Evolutionary conservation across 768 basidiomycete genomes (phyloP), one percentile per base, ranked within the genome.

Genomic region (Epithele typhae): DNA sequence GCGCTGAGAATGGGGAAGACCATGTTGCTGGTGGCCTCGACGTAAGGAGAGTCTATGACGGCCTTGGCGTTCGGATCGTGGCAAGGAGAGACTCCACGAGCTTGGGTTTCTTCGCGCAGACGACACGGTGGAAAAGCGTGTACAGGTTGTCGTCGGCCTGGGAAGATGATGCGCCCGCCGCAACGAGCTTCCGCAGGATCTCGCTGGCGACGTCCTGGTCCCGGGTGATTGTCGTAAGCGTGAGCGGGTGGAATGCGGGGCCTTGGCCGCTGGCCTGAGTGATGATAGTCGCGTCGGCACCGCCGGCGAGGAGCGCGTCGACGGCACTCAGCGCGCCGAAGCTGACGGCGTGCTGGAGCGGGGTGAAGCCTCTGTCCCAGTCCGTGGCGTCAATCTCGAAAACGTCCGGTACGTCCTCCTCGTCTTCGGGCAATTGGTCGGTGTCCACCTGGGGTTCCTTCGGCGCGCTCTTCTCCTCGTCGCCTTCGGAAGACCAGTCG

Each of bases 341-440:
- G 4, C 79, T 57, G 35, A 77, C 70, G 3, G 74, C 80, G 54
- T 77, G 77, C 22, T 64, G 64, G 22, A 82, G 66, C 2, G 82
- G 71, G 1, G 75, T 71, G 49, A 78, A 73, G 3, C 70, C 68
- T 45, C 75, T 71, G 56, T 82, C 81, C 81, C 81, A 84, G 57
- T 82, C 81, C 0, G 68, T 44, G 1, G 67, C 64, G 37, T 80
- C 68, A 50, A 81, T 55, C 36, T 79, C 75, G n/a, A 82, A 65
- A 25, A 83, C 64, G 46, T 82, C 81, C 0, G 77, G 77, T 27
- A 65, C 64, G 36, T 77, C 72, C 3, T 66, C 61, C 5, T 72
- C 63, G 53, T 78, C 78, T 34, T 78, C 78, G 0, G 72, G 73
- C 5, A 75, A 62, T 37, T 74, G 71, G 41, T 57, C 63, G 23